Percentiles rank a stretch among this genome's conserved stretches.
Conservation (phyloP, 352 stramenopile genomes). For the Blastocystis sp. region DNA sequence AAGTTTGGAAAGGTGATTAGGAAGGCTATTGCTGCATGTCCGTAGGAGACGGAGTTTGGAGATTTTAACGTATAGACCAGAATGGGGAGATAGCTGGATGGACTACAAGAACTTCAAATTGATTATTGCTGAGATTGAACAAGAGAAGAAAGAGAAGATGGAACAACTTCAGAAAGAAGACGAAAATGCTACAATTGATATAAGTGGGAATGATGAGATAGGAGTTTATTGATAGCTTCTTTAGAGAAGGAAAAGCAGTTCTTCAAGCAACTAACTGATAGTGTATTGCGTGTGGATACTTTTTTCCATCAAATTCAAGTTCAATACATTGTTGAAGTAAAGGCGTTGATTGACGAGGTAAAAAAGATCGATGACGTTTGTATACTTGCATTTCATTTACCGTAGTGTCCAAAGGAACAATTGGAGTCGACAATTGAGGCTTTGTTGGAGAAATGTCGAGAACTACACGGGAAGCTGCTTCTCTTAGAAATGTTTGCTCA, state of each 20-base stretch:
- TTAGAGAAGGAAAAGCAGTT: conserved; percentile 60
- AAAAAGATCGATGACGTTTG: conserved; percentile 33
- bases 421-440: conserved; percentile 14
- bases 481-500: conserved; percentile 60
- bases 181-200: conserved; percentile 31
- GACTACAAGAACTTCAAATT: conserved; percentile 62
- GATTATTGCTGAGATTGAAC: conserved; percentile 56
- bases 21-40: conserved; percentile 36
- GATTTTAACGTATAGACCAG: neutral
- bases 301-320: conserved; percentile 61
- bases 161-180: conserved; percentile 22
- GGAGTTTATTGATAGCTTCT: conserved; percentile 10
- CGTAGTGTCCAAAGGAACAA: conserved; percentile 53
- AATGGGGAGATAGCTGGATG: conserved; percentile 60
- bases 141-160: conserved; percentile 58
- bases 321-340: conserved; percentile 53
- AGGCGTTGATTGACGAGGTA: conserved; percentile 43
- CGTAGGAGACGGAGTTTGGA: conserved; percentile 7
- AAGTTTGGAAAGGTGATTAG: conserved; percentile 61
- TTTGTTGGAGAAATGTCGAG: conserved; percentile 25
- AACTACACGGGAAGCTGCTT: conserved; percentile 55
- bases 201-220: neutral
- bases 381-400: neutral
- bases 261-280: conserved; percentile 55
- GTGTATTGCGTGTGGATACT: conserved; percentile 37